phyloP scores from a whole-genome alignment of 2,329 filamentous ascomycete species.

The Orbilia oligospora region DNA sequence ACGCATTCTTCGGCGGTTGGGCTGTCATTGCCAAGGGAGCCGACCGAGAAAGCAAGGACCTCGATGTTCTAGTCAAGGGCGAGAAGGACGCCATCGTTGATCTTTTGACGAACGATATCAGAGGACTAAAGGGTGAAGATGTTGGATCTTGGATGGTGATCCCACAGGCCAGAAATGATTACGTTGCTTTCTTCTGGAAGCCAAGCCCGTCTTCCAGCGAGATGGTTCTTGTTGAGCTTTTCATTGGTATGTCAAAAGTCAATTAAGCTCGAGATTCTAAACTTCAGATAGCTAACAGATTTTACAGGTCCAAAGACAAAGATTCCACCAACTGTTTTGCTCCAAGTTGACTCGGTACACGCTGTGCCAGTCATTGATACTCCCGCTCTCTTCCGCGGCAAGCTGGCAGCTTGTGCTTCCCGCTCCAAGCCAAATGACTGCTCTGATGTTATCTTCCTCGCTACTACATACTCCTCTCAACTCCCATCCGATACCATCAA shows the following conservation, averaged over 20 bases:
- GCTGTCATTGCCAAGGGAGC: constrained; percentile 63
- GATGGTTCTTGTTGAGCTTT: constrained; percentile 64
- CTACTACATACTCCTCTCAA: constrained; percentile 62
- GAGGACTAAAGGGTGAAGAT: constrained; percentile 59
- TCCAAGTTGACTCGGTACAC: constrained; percentile 60
- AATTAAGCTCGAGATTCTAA: neutral
- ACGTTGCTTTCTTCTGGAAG: constrained; percentile 65
- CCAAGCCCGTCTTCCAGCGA: constrained; percentile 55
- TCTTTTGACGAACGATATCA: constrained; percentile 62
- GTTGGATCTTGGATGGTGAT: constrained; percentile 63
- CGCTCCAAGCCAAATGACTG: constrained; percentile 63
- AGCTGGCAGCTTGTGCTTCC: constrained; percentile 63
- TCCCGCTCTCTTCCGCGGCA: constrained; percentile 63
- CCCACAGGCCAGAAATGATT: constrained; percentile 64
- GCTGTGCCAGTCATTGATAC: constrained; percentile 63
- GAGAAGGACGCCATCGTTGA: constrained; percentile 63
- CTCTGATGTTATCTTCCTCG: constrained; percentile 63
- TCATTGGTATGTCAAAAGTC: constrained; percentile 60
- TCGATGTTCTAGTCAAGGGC: constrained; percentile 64
- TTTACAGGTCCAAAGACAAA: constrained; percentile 62
- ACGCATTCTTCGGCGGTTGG: constrained; percentile 65
- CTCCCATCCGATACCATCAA: constrained; percentile 60
- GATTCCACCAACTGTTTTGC: constrained; percentile 59
- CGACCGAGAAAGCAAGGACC: constrained; percentile 64
- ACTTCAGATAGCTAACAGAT: constrained; percentile 32